Base-by-base conservation (phyloP, 495 filamentous ascomycete species). In the Penicillium egyptiacum region DNA sequence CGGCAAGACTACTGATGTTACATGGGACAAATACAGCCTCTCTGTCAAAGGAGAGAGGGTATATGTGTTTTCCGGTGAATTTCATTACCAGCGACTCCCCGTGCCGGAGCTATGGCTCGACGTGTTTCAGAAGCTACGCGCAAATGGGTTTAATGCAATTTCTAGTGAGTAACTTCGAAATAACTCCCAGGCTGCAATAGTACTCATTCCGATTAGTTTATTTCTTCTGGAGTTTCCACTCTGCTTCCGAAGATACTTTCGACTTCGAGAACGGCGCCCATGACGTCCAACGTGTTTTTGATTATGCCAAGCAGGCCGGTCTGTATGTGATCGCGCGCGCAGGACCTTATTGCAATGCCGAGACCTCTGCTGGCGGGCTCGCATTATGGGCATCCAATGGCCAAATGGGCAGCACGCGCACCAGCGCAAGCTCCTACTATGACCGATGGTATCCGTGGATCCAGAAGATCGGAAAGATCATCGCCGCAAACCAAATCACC, bases 91-190 rank as follows among this genome's bases (percentile, higher is more conserved):
- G 68, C 73, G 83, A 43, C 69, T 83, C 10, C 83, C 83, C 0
- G 81, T 83, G 4, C 84, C 83, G 0, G 80, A 81, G 31, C 58
- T 86, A 14, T 86, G 83, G 83, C 65, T 77, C 5, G 83, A 87
- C 65, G 68, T 86, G n/a, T 75, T 86, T 11, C 73, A 87, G 59
- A 88, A 88, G 61, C 68, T 86, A 42, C 80, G 81, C 57, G 81
- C 84, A 2, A 77, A 77, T 44, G 83, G 84, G 0, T 82, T 77
- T 28, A 85, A 83, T 62, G 76, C 82, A 22, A 70, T 82, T 16
- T 76, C 69, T 1, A 53, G 68, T 66, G 57, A 44, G 59, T 50
- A 5, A 43, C 10, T 54, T 41, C n/a, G 30, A 53, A 61, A 40
- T 4, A 19, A 40, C 58, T 57, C 9, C 16, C 0, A 1, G 12